These are phyloP conservation scores for Chalara sp. DNA, from an alignment of 2,329 filamentous ascomycete genomes.

Conservation along the genomic window DNA sequence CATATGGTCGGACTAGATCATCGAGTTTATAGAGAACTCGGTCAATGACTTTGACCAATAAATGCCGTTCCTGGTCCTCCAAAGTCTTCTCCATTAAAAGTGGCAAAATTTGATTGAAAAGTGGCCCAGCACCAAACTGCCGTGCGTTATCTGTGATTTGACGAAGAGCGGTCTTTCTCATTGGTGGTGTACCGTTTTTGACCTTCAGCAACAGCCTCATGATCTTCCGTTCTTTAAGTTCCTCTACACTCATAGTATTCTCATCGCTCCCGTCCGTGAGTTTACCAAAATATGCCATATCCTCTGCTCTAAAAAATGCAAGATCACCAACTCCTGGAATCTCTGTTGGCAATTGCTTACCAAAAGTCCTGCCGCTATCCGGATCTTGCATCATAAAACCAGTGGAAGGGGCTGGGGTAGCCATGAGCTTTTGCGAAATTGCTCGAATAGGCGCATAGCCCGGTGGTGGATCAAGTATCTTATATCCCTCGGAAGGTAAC, in stretches of 20 bases:
- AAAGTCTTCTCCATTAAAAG: conserved; percentile 97
- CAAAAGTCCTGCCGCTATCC: conserved; percentile 72
- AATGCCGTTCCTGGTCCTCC: conserved; percentile 95
- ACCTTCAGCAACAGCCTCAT: conserved; percentile 96
- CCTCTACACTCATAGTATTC: conserved; percentile 84
- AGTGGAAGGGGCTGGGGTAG: conserved; percentile 65
- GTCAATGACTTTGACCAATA: conserved; percentile 98
- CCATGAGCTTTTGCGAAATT: conserved; percentile 66
- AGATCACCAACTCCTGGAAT: conserved; percentile 94
- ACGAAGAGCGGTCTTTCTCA: conserved; percentile 95
- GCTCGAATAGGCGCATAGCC: conserved; percentile 83
- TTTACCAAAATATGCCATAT: conserved; percentile 98
- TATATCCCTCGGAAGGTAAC: conserved; percentile 87
- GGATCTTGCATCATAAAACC: conserved; percentile 99
- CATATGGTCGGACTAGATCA: conserved; percentile 89
- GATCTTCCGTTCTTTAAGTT: conserved; percentile 96
- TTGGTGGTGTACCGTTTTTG: conserved; percentile 97
- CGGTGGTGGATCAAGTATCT: conserved; percentile 81
- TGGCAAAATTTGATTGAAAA: conserved; percentile 97
- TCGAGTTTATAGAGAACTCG: conserved; percentile 97
- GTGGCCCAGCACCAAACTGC: conserved; percentile 85
- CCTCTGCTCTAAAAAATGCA: conserved; percentile 97
- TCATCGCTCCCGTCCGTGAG: conserved; percentile 91
- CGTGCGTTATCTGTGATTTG: conserved; percentile 97
- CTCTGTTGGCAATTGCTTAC: conserved; percentile 88